Evolutionary conservation across 208 protist genomes (phyloP), one percentile per base, ranked within the genome.

Genomic region (Acanthamoeba healyi): DNA sequence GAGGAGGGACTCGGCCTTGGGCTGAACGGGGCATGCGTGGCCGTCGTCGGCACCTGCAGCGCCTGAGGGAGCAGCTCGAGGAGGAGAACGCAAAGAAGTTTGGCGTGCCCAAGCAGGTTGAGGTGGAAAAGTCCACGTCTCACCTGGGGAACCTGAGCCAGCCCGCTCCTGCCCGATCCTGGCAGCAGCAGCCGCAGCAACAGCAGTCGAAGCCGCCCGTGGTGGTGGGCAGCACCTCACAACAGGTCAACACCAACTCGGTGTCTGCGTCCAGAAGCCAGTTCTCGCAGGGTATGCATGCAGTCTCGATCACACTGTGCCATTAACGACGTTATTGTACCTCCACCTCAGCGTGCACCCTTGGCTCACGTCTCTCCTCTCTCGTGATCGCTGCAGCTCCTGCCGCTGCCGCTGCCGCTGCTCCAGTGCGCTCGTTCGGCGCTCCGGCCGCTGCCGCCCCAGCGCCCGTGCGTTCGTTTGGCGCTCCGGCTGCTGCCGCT

Each of bases 81-180:
- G 44, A 84, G 29, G 74, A 84, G n/a, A 46, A 56, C 38, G 74
- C 38, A 9, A 46, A 84, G 29, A 84, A 84, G 74, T 84, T 84
- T 26, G 74, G 74, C 44, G 44, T 84, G 9, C 74, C 74, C 9
- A 44, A 51, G n/a, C 9, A 12, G 44, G 74, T 84, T 2, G 74
- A 38, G 22, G 74, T 84, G 40, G 10, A 84, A 26, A 46, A 56
- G 38, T 34, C 38, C 44, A 58, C 74, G 14, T 2, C 74, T 22
- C 44, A 46, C 40, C 7, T 56, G 26, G 74, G 38, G 19, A 56
- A 84, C 42, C 42, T 36, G 38, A 46, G 29, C 42, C 14, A 44
- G 40, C 63, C 63, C 34, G 63, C 63, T 26, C 63, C 63, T 6
- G 63, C 63, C 12, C 63, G 63, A 12, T 26, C 63, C 63, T 72